Evolutionary conservation across 305 asterid species (phyloP).

Genomic region (Galium porrigens): DNA sequence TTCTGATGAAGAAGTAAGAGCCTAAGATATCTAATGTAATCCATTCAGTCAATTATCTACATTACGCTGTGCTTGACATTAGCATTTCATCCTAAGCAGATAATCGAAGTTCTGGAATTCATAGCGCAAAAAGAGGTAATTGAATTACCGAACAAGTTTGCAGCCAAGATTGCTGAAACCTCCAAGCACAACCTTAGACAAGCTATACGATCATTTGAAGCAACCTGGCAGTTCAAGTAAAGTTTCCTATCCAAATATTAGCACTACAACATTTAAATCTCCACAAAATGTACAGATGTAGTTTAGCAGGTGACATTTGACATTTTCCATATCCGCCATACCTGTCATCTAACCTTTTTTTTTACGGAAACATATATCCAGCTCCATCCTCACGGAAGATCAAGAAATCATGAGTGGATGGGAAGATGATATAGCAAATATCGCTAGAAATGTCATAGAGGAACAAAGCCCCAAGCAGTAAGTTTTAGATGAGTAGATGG

Average conservation of each 20-base stretch:
- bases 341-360: not conserved
- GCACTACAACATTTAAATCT: not conserved
- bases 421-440: conserved; percentile 68
- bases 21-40: conserved; percentile 4
- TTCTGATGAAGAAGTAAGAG: conserved; percentile 51
- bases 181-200: conserved; percentile 79
- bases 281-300: not conserved
- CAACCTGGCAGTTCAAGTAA: conserved; percentile 70
- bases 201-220: conserved; percentile 83
- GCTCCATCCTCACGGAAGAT: conserved; percentile 41
- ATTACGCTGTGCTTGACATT: not conserved
- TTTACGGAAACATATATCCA: conserved; percentile 23
- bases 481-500: conserved; percentile 21
- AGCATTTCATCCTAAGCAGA: conserved; percentile 26
- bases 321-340: not conserved
- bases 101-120: conserved; percentile 45
- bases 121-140: conserved; percentile 57
- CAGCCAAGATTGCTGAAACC: conserved; percentile 44
- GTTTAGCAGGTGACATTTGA: not conserved
- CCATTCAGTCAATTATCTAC: not conserved
- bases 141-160: conserved; percentile 40
- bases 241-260: not conserved
- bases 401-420: conserved; percentile 65
- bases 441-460: conserved; percentile 52
- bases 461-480: conserved; percentile 87